A percentile compares a stretch with the other conserved stretches of the same genome.
Evolutionary conservation across 352 stramenopile genomes (phyloP).

Genomic region (Pythium sp.): DNA sequence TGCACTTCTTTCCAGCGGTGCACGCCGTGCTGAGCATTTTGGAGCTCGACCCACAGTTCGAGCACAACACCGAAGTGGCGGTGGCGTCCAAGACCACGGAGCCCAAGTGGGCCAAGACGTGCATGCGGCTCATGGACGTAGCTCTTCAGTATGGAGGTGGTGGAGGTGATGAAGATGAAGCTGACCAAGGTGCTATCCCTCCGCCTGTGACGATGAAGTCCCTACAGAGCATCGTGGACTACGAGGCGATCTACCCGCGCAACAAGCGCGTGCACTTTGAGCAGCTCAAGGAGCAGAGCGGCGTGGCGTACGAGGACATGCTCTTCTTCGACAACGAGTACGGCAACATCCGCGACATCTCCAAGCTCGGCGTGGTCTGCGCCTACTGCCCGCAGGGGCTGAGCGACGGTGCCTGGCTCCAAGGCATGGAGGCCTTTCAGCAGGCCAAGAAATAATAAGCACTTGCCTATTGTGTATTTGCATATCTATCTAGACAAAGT

Average conservation of each 20-base stretch:
- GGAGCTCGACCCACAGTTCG: constrained; percentile 64
- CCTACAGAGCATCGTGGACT: constrained; percentile 65
- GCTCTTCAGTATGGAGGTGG: constrained; percentile 15
- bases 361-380: constrained; percentile 67
- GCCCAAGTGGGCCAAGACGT: constrained; percentile 74
- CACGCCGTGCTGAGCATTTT: constrained; percentile 70
- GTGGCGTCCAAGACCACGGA: constrained; percentile 76
- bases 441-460: constrained; percentile 28
- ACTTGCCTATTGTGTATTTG: background rate
- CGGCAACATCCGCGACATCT: constrained; percentile 74
- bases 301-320: constrained; percentile 93
- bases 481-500: background rate
- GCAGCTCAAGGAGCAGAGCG: constrained; percentile 85
- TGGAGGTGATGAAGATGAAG: background rate
- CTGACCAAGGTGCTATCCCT: background rate
- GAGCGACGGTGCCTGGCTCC: constrained; percentile 55
- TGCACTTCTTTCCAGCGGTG: constrained; percentile 78
- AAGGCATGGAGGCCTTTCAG: constrained; percentile 74
- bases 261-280: constrained; percentile 92
- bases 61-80: constrained; percentile 48
- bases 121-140: constrained; percentile 72
- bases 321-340: constrained; percentile 96
- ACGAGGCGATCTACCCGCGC: constrained; percentile 79
- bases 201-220: constrained; percentile 24
- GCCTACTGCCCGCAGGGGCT: constrained; percentile 79